Percentiles rank a stretch among this genome's conserved stretches.
phyloP scores from a whole-genome alignment of 257 asterid genomes.

The Osmanthus fragrans region DNA sequence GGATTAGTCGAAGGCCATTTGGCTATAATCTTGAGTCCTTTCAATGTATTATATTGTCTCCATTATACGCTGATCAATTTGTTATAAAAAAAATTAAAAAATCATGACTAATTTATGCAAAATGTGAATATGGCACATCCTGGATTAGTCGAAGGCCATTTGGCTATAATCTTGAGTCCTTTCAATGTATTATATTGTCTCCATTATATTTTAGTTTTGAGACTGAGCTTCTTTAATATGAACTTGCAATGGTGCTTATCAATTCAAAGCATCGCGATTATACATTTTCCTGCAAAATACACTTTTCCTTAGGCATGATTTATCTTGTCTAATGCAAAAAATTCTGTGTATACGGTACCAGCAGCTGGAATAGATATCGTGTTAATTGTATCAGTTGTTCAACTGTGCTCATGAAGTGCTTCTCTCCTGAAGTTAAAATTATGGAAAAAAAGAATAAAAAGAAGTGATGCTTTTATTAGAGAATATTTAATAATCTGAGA shows the following conservation, averaged over 20 bases:
- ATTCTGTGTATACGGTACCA: background rate
- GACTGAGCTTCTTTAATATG: background rate
- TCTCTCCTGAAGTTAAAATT: constrained; percentile 10
- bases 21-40: background rate
- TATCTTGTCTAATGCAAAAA: background rate
- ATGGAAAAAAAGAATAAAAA: background rate
- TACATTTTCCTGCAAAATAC: background rate
- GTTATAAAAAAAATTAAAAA: background rate
- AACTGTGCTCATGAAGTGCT: background rate
- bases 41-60: background rate
- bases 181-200: background rate
- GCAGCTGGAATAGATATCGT: background rate
- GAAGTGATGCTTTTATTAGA: background rate
- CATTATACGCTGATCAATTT: background rate
- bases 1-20: background rate
- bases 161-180: background rate
- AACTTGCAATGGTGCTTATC: background rate
- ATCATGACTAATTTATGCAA: background rate
- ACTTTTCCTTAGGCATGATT: background rate
- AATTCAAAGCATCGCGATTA: background rate
- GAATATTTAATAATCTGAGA: background rate
- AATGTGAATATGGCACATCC: background rate
- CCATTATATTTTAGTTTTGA: background rate
- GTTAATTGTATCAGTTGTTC: background rate
- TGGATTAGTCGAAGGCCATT: background rate